Evolutionary conservation across 805 yeast genomes (phyloP), one percentile per base, ranked within the genome.

Genomic region (Saccharomyces cerevisiae): DNA sequence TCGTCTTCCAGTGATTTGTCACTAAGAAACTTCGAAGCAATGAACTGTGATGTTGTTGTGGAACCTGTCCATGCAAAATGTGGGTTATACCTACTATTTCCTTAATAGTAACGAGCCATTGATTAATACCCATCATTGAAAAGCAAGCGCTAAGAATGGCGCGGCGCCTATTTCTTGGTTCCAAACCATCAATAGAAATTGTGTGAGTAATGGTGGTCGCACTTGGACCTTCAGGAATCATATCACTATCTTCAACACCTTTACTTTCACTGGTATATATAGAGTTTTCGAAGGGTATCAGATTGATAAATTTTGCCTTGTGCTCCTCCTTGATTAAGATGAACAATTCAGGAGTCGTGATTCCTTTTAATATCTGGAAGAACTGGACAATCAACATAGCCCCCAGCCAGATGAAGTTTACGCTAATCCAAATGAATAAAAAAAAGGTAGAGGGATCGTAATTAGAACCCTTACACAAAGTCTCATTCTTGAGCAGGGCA

Each of bases 281-380:
- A 17, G 43, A 21, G 22, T 36, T 36, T 17, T 36, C 43, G 11
- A 36, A 36, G 17, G 43, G 43, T 36, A 36, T 36, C 24, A 36
- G 43, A 36, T 6, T 36, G 9, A 36, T 1, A 17, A 21, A 2
- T 17, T 36, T 17, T 2, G 43, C 43, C 11, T 11, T 36, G 3
- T 24, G 24, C 17, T 36, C 43, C 24, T 55, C 61, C 49, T 58
- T 65, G 54, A 66, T 76, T 36, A 74, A 53, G 47, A 73, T 75
- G 47, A 79, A 72, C 53, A 90, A 80, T 68, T 94, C 99, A 65
- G 80, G 76, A 0, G 90, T 86, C 0, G 98, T 94, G 22, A 86
- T 64, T 11, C 96, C 97, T 55, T 81, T 83, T 5, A 83, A 73
- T 6, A 89, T 80, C 67, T 90, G 97, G 64, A 86, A 81, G 1